Conservation (phyloP, 75 land plant species). For the Pinus taeda region DNA sequence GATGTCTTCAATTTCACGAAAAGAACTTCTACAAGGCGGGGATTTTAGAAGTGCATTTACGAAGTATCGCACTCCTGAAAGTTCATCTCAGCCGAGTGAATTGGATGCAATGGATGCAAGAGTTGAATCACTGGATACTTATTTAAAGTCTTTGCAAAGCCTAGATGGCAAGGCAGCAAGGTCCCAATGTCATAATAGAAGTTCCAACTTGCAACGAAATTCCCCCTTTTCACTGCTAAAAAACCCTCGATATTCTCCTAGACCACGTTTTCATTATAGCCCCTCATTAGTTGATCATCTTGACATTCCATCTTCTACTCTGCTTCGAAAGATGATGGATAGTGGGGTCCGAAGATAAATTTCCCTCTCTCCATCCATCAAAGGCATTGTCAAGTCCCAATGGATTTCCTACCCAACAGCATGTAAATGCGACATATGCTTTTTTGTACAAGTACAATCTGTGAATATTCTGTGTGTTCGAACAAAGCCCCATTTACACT, state of each 20-base stretch:
- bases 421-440: conserved; percentile 19
- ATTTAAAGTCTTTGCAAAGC: conserved; percentile 9
- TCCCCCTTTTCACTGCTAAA: neutral
- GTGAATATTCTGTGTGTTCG: too few species aligned
- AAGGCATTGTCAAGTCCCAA: conserved; percentile 37
- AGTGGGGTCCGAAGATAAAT: neutral
- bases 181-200: neutral
- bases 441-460: conserved; percentile 4
- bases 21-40: conserved; percentile 28
- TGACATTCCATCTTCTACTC: conserved; percentile 2
- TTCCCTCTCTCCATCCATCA: conserved; percentile 13
- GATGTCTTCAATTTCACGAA: conserved; percentile 49
- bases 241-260: neutral
- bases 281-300: neutral
- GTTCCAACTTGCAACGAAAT: conserved; percentile 5
- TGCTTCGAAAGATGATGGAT: conserved; percentile 5
- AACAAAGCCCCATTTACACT: too few species aligned
- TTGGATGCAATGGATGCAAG: neutral
- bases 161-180: neutral
- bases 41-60: conserved; percentile 4
- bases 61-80: conserved; percentile 1
- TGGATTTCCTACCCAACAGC: conserved; percentile 5
- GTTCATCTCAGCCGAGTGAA: neutral
- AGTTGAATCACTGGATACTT: neutral
- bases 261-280: neutral